phyloP scores from a whole-genome alignment of 805 yeast species.

The Metschnikowia rubicola region DNA sequence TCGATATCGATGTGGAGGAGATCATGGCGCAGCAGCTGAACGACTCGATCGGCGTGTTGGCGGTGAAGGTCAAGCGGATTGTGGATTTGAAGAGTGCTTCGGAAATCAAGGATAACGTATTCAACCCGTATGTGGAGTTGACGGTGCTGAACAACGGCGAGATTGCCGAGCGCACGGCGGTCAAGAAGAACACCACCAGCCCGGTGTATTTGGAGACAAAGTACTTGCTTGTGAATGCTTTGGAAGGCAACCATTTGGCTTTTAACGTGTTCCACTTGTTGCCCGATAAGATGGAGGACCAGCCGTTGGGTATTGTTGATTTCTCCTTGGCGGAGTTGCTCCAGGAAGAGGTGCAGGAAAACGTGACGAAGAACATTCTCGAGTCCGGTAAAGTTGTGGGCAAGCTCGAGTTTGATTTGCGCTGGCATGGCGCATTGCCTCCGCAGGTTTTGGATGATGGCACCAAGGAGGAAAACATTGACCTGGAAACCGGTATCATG shows the following conservation, averaged over 20 bases:
- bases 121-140: constrained; percentile 56
- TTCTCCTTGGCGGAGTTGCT: constrained; percentile 58
- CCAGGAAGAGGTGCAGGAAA: constrained; percentile 48
- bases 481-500: constrained; percentile 71
- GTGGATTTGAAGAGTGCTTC: constrained; percentile 42
- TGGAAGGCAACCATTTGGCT: constrained; percentile 52
- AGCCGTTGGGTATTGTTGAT: constrained; percentile 43
- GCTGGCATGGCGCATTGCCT: constrained; percentile 47
- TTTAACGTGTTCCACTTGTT: constrained; percentile 53
- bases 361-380: constrained; percentile 41
- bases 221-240: constrained; percentile 51
- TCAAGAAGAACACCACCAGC: constrained; percentile 51
- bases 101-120: constrained; percentile 36
- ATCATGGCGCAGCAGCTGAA: constrained; percentile 59
- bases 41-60: constrained; percentile 68
- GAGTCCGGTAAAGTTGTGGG: constrained; percentile 58
- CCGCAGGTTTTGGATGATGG: constrained; percentile 48
- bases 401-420: constrained; percentile 52
- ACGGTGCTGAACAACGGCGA: constrained; percentile 37
- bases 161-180: constrained; percentile 51
- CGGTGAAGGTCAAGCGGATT: constrained; percentile 58
- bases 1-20: constrained; percentile 73
- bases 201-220: constrained; percentile 70
- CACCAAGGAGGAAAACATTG: constrained; percentile 46
- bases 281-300: constrained; percentile 53